Conservation (phyloP, 2,329 filamentous ascomycete genomes). For the Talaromyces sp. region DNA sequence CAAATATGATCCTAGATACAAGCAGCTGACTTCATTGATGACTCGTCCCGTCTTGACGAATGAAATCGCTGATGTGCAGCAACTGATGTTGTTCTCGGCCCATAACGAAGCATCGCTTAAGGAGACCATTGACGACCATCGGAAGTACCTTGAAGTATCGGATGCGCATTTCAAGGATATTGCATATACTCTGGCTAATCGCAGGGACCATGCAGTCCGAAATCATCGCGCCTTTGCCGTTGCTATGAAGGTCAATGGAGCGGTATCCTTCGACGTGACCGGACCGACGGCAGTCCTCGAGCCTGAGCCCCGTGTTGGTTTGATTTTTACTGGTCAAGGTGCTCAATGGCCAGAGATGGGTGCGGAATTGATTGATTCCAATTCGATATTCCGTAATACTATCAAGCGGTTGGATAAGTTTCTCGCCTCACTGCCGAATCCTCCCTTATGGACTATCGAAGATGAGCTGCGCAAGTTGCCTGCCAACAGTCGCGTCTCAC, state of each 20-base stretch:
- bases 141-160: background rate
- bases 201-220: background rate
- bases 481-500: background rate
- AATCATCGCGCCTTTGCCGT: constrained; percentile 1
- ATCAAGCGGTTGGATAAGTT: background rate
- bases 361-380: background rate
- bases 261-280: background rate
- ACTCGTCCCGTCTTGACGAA: background rate
- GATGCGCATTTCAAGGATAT: constrained; percentile 13
- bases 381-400: background rate
- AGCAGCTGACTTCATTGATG: constrained; percentile 1
- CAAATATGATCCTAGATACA: background rate
- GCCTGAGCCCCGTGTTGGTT: constrained; percentile 18
- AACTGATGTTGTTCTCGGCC: background rate
- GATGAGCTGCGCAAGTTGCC: background rate
- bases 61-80: background rate
- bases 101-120: background rate
- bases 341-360: constrained; percentile 20
- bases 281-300: background rate
- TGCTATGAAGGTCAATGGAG: background rate
- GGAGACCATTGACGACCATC: background rate
- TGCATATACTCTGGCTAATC: constrained; percentile 15
- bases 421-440: background rate
- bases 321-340: constrained; percentile 34
- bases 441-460: background rate